These are phyloP conservation scores for Vitis hybrid DNA, from an alignment of 177 flowering plant genomes.

Conservation along the genomic window DNA sequence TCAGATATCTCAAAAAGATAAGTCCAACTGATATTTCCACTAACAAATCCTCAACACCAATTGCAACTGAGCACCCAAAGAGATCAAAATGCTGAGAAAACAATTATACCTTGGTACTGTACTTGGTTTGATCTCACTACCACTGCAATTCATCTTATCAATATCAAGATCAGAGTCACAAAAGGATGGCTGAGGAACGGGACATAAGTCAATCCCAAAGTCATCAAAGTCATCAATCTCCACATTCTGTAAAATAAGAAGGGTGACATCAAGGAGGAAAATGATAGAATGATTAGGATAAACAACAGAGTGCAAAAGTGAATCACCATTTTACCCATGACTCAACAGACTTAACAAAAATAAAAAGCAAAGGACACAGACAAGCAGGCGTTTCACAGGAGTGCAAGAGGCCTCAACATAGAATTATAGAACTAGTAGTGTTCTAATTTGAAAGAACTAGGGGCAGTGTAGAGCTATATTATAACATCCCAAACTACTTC, in stretches of 20 bases:
- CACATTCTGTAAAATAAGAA: constrained; percentile 26
- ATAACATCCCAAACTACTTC: too few relatives aligned
- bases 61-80: not conserved
- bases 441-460: too few relatives aligned
- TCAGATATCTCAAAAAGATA: too few relatives aligned
- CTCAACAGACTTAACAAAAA: too few relatives aligned
- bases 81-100: not conserved
- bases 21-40: too few relatives aligned
- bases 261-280: not conserved
- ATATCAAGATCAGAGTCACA: constrained; percentile 23
- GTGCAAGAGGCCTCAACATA: too few relatives aligned
- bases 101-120: constrained; percentile 31
- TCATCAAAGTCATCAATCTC: constrained; percentile 57
- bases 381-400: too few relatives aligned
- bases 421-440: too few relatives aligned
- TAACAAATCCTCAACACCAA: too few relatives aligned
- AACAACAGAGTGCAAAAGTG: not conserved
- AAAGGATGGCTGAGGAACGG: constrained; percentile 29
- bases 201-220: constrained; percentile 60
- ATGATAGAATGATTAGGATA: not conserved
- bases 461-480: too few relatives aligned
- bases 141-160: constrained; percentile 19
- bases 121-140: constrained; percentile 16
- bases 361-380: too few relatives aligned
- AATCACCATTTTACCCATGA: not conserved